A percentile compares a stretch with the other conserved stretches of the same genome.
These are phyloP conservation scores for Litchi chinensis DNA, from an alignment of 345 rosid species.

Conservation along the genomic window DNA sequence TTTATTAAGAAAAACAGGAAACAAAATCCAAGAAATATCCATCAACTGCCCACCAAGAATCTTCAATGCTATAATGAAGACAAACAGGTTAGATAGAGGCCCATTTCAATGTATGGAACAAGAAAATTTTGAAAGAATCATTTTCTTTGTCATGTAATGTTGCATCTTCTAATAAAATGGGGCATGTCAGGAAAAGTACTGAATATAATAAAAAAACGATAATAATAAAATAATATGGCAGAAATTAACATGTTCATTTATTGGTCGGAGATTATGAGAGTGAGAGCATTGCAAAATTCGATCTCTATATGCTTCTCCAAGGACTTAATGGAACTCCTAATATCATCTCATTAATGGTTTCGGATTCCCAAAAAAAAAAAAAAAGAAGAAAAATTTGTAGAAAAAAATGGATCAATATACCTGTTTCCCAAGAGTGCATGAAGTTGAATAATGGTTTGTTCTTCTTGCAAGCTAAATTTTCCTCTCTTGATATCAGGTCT, in stretches of 20 bases:
- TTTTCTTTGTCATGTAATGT: background rate
- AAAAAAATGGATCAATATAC: constrained; percentile 25
- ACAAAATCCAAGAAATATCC: constrained; percentile 14
- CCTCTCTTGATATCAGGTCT: constrained; percentile 96
- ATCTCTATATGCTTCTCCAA: no score
- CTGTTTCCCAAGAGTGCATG: constrained; percentile 96
- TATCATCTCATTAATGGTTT: background rate
- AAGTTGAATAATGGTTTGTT: constrained; percentile 93
- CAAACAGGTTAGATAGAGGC: background rate
- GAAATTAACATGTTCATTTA: no score
- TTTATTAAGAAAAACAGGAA: background rate
- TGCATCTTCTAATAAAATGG: no score
- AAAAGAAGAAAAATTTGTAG: no score
- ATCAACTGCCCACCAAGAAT: constrained; percentile 10
- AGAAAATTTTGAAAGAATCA: constrained; percentile 9
- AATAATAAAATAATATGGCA: no score
- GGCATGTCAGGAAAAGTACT: no score
- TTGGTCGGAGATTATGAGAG: no score
- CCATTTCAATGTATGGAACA: constrained; percentile 5
- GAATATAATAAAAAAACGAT: background rate
- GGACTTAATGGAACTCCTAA: no score
- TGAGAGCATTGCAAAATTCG: no score
- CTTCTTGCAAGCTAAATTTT: constrained; percentile 87
- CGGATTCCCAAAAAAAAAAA: background rate
- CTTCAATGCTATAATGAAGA: constrained; percentile 23